Evolutionary conservation across 805 yeast species (phyloP).

Genomic region (Kluyveromyces dobzhanskii): DNA sequence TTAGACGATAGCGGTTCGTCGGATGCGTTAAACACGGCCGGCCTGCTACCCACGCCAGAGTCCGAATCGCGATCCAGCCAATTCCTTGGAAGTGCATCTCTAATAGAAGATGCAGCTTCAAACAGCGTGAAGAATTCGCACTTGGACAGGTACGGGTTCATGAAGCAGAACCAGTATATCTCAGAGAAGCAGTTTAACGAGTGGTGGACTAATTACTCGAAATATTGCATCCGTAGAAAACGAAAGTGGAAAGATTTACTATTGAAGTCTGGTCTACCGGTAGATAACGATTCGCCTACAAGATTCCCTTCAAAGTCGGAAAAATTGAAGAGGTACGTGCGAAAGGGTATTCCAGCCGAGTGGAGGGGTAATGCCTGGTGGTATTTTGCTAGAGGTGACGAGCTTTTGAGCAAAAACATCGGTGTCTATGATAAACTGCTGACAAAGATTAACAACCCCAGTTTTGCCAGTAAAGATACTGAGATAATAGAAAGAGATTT

Average conservation of each 20-base stretch:
- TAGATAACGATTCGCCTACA: constrained; percentile 42
- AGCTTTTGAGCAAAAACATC: constrained; percentile 53
- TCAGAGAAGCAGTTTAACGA: constrained; percentile 49
- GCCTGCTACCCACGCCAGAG: not conserved
- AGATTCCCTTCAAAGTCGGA: constrained; percentile 74
- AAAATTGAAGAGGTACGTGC: constrained; percentile 67
- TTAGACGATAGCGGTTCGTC: not conserved
- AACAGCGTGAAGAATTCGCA: constrained; percentile 10
- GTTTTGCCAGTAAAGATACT: constrained; percentile 39
- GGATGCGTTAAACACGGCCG: not conserved
- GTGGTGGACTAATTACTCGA: constrained; percentile 70
- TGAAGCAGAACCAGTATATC: constrained; percentile 50
- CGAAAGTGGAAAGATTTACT: constrained; percentile 68
- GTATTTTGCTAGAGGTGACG: constrained; percentile 82
- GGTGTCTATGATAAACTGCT: constrained; percentile 72
- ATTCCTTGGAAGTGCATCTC: not conserved
- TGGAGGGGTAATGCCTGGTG: constrained; percentile 99
- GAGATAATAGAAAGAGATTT: constrained; percentile 93
- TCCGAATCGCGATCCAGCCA: not conserved
- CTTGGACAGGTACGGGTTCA: constrained; percentile 82
- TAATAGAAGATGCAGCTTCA: not conserved
- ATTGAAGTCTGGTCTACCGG: constrained; percentile 55
- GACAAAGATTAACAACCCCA: constrained; percentile 42
- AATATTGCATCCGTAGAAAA: constrained; percentile 55
- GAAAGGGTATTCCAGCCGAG: constrained; percentile 93